A percentile compares a stretch with the other conserved stretches of the same genome.
phyloP scores from a whole-genome alignment of 805 yeast genomes.

The Alloascoidea hylecoeti region DNA sequence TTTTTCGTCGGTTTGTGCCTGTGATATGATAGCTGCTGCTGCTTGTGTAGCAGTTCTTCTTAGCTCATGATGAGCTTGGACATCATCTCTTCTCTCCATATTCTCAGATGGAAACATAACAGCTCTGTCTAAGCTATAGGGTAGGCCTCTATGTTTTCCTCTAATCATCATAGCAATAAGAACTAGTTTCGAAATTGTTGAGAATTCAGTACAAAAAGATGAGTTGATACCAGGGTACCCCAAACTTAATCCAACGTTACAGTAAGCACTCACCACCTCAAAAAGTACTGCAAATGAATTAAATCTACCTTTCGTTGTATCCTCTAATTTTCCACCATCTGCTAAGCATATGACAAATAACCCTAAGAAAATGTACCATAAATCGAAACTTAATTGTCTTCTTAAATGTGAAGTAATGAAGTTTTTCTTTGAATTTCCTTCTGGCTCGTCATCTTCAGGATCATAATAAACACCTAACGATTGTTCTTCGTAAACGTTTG shows the following conservation, averaged over 20 bases:
- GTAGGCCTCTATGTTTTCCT: constrained; percentile 94
- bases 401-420: constrained; percentile 82
- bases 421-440: constrained; percentile 9
- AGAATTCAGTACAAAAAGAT: constrained; percentile 65
- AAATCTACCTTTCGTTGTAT: constrained; percentile 31
- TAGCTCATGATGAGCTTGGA: neutral
- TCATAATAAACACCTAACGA: constrained; percentile 80
- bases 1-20: neutral
- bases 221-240: constrained; percentile 62
- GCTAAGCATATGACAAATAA: constrained; percentile 76
- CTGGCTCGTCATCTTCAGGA: constrained; percentile 14
- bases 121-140: constrained; percentile 88
- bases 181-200: constrained; percentile 63
- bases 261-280: constrained; percentile 90
- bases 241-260: constrained; percentile 86
- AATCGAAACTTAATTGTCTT: constrained; percentile 82
- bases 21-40: neutral
- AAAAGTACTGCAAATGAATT: constrained; percentile 63
- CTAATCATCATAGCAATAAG: constrained; percentile 84
- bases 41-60: neutral
- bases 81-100: neutral
- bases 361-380: constrained; percentile 88
- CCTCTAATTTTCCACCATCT: constrained; percentile 51
- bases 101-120: constrained; percentile 69
- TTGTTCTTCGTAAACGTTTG: constrained; percentile 96